Evolutionary conservation across 306 rosid genomes (phyloP).

Genomic region (Betula pendula): DNA sequence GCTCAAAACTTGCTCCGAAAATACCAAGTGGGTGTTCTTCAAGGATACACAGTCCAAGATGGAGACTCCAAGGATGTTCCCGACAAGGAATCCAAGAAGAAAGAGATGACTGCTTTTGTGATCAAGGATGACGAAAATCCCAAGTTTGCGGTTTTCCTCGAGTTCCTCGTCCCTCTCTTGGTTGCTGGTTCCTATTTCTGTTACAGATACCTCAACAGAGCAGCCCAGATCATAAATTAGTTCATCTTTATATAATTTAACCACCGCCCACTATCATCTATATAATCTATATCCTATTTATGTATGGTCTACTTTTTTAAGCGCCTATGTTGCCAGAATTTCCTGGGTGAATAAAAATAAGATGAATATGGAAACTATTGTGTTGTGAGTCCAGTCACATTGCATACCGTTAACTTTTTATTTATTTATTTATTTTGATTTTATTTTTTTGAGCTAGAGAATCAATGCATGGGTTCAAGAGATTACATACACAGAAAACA

Average conservation of each 20-base stretch:
- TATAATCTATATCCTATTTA: background rate
- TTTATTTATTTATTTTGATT: no score
- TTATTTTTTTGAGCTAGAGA: no score
- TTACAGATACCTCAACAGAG: slow-evolving; percentile 35
- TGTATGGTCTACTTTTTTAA: background rate
- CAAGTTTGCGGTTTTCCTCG: slow-evolving; percentile 23
- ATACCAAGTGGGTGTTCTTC: slow-evolving; percentile 56
- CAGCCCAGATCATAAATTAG: slow-evolving; percentile 9
- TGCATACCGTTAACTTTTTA: no score
- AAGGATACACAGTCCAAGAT: slow-evolving; percentile 43
- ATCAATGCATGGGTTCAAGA: no score
- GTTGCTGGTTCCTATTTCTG: slow-evolving; percentile 47
- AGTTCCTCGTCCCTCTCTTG: slow-evolving; percentile 46
- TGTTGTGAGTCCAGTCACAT: no score
- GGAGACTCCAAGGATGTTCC: slow-evolving; percentile 28
- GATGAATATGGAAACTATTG: no score
- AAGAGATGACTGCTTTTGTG: slow-evolving; percentile 62
- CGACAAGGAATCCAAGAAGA: slow-evolving; percentile 29
- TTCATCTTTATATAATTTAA: background rate
- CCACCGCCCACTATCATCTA: background rate
- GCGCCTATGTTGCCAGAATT: background rate
- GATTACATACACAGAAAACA: no score
- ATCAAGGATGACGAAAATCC: slow-evolving; percentile 36
- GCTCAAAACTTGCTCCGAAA: slow-evolving; percentile 44
- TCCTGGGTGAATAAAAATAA: no score